phyloP scores from a whole-genome alignment of 345 rosid genomes.

The Melastoma malabathricum region DNA sequence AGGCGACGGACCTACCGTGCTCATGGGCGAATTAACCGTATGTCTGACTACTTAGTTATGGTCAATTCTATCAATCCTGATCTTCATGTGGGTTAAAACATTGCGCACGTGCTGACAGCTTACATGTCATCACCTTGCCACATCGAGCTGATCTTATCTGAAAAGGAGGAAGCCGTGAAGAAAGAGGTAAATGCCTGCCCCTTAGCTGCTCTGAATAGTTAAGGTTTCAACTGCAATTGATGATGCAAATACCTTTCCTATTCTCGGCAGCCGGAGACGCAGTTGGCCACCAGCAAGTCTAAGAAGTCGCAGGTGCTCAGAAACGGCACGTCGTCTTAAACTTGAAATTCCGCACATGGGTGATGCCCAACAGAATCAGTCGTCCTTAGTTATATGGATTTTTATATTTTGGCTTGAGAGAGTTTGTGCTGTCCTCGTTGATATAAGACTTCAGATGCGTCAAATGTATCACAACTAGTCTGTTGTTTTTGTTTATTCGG shows the following conservation, averaged over 20 bases:
- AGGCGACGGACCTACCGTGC: conserved; percentile 36
- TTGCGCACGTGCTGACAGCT: conserved; percentile 8
- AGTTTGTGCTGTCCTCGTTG: too few relatives aligned
- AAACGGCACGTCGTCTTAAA: conserved; percentile 7
- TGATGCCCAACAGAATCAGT: too few relatives aligned
- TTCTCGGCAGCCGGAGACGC: conserved; percentile 21
- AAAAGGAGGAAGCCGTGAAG: conserved; percentile 28
- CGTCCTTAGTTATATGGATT: too few relatives aligned
- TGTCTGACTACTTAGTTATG: not conserved
- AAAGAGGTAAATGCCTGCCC: conserved; percentile 14
- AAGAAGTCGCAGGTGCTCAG: conserved; percentile 18
- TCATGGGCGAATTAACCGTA: conserved; percentile 38
- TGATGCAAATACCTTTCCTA: not conserved
- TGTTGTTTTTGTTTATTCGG: too few relatives aligned
- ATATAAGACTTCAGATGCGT: too few relatives aligned
- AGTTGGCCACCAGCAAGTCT: conserved; percentile 19
- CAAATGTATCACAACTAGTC: too few relatives aligned
- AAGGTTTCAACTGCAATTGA: not conserved
- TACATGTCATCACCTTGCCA: conserved; percentile 37
- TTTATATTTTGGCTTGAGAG: too few relatives aligned
- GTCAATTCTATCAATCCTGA: not conserved
- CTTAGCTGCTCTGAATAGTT: not conserved
- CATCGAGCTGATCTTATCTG: conserved; percentile 29
- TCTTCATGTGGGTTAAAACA: not conserved
- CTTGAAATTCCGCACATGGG: too few relatives aligned